phyloP scores from a whole-genome alignment of 1,284 basidiomycete genomes.

The Boletellus deceptivus region DNA sequence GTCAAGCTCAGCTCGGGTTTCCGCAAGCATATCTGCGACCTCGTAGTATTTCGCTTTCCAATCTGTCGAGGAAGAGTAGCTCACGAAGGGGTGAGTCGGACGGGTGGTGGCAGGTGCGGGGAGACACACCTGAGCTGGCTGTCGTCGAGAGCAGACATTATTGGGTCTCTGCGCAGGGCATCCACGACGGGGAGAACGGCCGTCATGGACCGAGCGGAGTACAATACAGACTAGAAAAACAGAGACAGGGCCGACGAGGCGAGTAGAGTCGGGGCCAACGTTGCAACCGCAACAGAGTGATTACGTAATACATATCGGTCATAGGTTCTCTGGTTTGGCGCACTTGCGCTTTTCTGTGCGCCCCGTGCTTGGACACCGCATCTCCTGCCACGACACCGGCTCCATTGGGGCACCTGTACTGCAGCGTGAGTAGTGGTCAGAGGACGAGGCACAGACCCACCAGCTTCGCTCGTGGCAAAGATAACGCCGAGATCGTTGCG shows the following conservation, averaged over 20 bases:
- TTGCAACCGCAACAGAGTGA: slow-evolving; percentile 14
- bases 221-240: slow-evolving; percentile 27
- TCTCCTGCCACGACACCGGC: slow-evolving; percentile 88
- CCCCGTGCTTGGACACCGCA: slow-evolving; percentile 85
- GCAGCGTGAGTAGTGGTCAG: slow-evolving; percentile 1
- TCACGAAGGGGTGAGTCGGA: slow-evolving; percentile 28
- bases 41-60: slow-evolving; percentile 86
- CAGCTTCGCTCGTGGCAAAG: slow-evolving; percentile 81
- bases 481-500: slow-evolving; percentile 93
- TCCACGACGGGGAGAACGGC: slow-evolving; percentile 62
- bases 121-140: slow-evolving; percentile 52
- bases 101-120: slow-evolving; percentile 11
- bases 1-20: slow-evolving; percentile 84
- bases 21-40: slow-evolving; percentile 79
- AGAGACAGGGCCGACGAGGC: slow-evolving; percentile 5
- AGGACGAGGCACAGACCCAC: slow-evolving; percentile 36
- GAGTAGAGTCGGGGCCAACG: slow-evolving; percentile 9
- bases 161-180: slow-evolving; percentile 54
- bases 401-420: slow-evolving; percentile 71
- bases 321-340: slow-evolving; percentile 77
- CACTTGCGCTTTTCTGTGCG: slow-evolving; percentile 83
- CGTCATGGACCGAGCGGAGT: slow-evolving; percentile 46
- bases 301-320: slow-evolving; percentile 26
- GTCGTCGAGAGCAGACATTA: slow-evolving; percentile 60
- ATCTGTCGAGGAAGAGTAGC: slow-evolving; percentile 61